Base-by-base conservation (phyloP, 495 filamentous ascomycete species). In the Neurospora tetraspora region DNA sequence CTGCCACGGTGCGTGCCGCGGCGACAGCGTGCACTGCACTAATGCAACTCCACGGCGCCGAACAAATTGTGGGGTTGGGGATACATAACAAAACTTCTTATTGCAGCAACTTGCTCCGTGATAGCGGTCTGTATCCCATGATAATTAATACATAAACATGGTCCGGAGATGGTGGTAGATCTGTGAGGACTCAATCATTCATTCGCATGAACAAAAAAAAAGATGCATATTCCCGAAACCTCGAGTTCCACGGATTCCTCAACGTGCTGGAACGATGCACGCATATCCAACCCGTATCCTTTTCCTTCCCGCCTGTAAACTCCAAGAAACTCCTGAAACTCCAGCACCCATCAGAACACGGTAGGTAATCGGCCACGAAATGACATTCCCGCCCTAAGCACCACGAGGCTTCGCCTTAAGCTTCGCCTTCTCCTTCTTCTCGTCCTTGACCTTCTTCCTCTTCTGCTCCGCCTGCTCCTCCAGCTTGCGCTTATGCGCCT, bases 371-470 rank as follows among this genome's bases (percentile, higher is more conserved):
- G 0, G 36, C 10, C 31, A 53, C 72, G 71, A 83, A 0, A 74
- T 77, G 45, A 27, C 45, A 6, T 31, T 61, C 23, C 23, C 12
- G 12, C 12, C 53, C 6, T 10, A 65, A 18, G 81, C 78, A 42
- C 86, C 86, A 37, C 91, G 88, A 43, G 90, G 92, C 80, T 93
- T 93, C 23, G 93, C 92, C 84, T 96, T 97, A 0, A 88, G 82
- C 82, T 97, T 97, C 0, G 91, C 90, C 76, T 92, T 93, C 81
- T 97, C 96, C 85, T 98, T 98, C 75, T 93, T 91, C 72, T 94
- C 93, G 70, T 91, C 89, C 86, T 97, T 99, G 78, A 92, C 86
- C 83, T 94, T 95, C 86, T 97, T 97, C 85, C 95, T 97, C 81
- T 93, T 93, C 76, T 92, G 91, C 74, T 91, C 92, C 39, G 91